Evolutionary conservation across 1,284 basidiomycete genomes (phyloP).

Genomic region (Ustilago bromivora): DNA sequence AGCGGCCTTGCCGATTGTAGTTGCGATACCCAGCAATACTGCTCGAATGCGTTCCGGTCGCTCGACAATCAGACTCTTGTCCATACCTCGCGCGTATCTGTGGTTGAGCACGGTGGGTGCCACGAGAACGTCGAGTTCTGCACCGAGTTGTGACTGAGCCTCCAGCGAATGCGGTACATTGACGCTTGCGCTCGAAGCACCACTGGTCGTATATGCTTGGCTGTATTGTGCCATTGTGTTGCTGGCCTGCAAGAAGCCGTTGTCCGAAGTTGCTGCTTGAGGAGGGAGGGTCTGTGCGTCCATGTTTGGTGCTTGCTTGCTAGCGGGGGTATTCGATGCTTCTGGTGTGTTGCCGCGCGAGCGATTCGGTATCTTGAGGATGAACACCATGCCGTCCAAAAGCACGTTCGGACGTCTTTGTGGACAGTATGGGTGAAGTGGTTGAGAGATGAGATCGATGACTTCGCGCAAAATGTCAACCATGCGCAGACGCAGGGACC

Average conservation of each 20-base stretch:
- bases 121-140: conserved; percentile 59
- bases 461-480: not conserved
- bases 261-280: not conserved
- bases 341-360: conserved; percentile 48
- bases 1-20: conserved; percentile 40
- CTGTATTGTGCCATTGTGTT: not conserved
- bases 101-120: conserved; percentile 65
- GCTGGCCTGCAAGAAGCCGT: conserved; percentile 3
- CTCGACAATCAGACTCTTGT: conserved; percentile 66
- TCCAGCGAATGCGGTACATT: not conserved
- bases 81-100: conserved; percentile 63
- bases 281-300: not conserved
- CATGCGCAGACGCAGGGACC: conserved; percentile 14
- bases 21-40: conserved; percentile 60
- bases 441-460: not conserved
- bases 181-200: not conserved
- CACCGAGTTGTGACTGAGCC: not conserved
- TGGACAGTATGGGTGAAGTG: conserved; percentile 1
- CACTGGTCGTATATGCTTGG: not conserved
- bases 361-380: conserved; percentile 62
- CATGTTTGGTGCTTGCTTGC: conserved; percentile 1
- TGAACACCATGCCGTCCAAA: conserved; percentile 52
- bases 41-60: conserved; percentile 67
- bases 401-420: not conserved
- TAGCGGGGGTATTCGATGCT: conserved; percentile 28